Conservation (phyloP, 2,329 filamentous ascomycete species). For the Aschersonia sp. region DNA sequence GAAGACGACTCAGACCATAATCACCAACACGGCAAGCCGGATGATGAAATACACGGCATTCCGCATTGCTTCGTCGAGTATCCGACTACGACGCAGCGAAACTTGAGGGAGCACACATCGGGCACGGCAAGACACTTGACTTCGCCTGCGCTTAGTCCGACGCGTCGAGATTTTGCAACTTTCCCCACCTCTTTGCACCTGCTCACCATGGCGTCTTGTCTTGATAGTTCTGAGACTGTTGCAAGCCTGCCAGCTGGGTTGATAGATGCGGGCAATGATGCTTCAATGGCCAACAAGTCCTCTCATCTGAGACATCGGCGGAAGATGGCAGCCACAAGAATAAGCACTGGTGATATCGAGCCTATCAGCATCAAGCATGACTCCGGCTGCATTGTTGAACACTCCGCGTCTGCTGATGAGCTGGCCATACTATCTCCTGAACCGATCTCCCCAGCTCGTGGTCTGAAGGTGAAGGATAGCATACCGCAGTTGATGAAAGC, state of each 20-base stretch:
- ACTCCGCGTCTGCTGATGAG: slow-evolving; percentile 4
- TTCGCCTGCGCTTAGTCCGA: no score
- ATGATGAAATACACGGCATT: not conserved
- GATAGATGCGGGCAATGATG: not conserved
- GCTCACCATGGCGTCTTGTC: no score
- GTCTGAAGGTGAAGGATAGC: slow-evolving; percentile 31
- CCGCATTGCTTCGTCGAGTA: no score
- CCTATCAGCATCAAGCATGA: slow-evolving; percentile 4
- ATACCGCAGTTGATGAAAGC: slow-evolving; percentile 38
- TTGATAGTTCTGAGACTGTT: no score
- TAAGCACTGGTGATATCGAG: slow-evolving; percentile 2
- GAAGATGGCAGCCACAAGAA: slow-evolving; percentile 11
- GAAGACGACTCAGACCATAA: not conserved
- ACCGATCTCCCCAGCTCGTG: slow-evolving; percentile 29
- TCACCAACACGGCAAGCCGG: not conserved
- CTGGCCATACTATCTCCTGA: slow-evolving; percentile 28
- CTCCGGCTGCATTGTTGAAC: slow-evolving; percentile 1
- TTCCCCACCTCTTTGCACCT: no score
- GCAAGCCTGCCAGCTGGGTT: not conserved
- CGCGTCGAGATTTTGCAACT: no score
- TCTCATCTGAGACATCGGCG: slow-evolving; percentile 10
- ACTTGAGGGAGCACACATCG: no score
- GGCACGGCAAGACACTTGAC: no score
- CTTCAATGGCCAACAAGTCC: not conserved
- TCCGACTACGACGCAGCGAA: no score